Base-by-base conservation (phyloP, 768 basidiomycete species). In the Auricularia heimuer region DNA sequence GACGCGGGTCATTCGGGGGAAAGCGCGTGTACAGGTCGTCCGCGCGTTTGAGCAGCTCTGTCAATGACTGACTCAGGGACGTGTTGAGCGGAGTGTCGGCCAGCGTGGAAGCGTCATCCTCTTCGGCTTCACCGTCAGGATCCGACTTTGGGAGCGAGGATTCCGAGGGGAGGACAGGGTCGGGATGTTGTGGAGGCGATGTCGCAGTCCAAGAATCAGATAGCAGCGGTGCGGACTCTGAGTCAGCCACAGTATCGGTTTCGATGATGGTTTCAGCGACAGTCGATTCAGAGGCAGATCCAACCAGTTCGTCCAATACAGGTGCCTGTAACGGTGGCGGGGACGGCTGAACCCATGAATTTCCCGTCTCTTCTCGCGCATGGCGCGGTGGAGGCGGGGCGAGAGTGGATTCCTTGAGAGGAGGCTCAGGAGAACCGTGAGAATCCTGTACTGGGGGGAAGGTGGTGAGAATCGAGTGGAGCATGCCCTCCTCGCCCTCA, bases 391-490 rank as follows among this genome's bases (percentile, higher is more conserved):
- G 45, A 61, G 45, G 34, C 8, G 39, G 39, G 7, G 39, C 8
- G 8, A 14, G 12, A 42, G 39, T 42, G 39, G 39, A 4, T 42
- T 42, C 39, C 39, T 42, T 42, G 39, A 14, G 8, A 14, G 39
- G 39, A 42, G 39, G 39, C 7, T 14, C 12, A 14, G 39, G 12
- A 8, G 39, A 14, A 42, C 12, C 39, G 39, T 14, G 7, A 14
- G 39, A 61, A 33, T 68, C 64, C 34, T 65, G 18, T 39, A 66
- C 67, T 34, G 72, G 63, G 29, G 68, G 64, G 14, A 90, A 71
- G n/a, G 81, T 77, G 56, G 83, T 87, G 18, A 92, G 77, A 10
- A 91, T 69, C 3, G 89, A 86, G 73, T 92, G 90, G 44, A 90
- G 78, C 89, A 90, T 91, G 33, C 90, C 71, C 61, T 70, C 69